Base-by-base conservation (phyloP, 345 rosid genomes). In the Jatropha curcas region DNA sequence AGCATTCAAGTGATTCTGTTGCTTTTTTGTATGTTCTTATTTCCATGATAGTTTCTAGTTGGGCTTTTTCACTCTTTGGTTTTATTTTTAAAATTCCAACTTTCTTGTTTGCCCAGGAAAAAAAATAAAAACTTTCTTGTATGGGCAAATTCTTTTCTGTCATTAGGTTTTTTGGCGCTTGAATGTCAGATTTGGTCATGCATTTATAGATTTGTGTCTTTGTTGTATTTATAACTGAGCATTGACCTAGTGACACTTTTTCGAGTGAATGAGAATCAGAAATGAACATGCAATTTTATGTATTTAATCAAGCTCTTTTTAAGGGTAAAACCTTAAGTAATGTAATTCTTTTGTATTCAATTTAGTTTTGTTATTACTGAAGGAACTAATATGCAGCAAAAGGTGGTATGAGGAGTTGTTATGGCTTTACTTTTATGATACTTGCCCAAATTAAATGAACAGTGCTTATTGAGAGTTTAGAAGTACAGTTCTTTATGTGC, bases 1-100 rank as follows among this genome's bases (percentile, higher is more conserved):
- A 83, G 87, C 75, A 27, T 31, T 39, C 65, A 77, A 74, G 37
- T 53, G 28, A 58, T 56, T 37, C 5, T 9, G 3, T 31, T 72
- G 12, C 37, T 59, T 19, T 60, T 51, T 3, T 70, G 24, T 48
- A n/a, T 12, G 13, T 7, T 68, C 24, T 61, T 67, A 51, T 25
- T 35, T 71, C 10, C 11, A 45, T 30, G 12, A 53, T 68, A 51
- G 20, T 48, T 35, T 16, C 50, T 27, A 34, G 7, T 11, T 16
- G 17, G 27, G 14, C 19, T 22, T 68, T 7, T 14, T n/a, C 10
- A 30, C 10, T 39, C 39, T 35, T 12, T 39, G 7, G 4, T 34
- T 61, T 61, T 20, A 9, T 19, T 7, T 9, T 34, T 55, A 10
- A 1, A 8, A 1, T 22, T 10, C 3, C 7, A 5, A 60, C 41